Evolutionary conservation across 352 stramenopile species (phyloP).

Genomic region (Vaucheria bursata): DNA sequence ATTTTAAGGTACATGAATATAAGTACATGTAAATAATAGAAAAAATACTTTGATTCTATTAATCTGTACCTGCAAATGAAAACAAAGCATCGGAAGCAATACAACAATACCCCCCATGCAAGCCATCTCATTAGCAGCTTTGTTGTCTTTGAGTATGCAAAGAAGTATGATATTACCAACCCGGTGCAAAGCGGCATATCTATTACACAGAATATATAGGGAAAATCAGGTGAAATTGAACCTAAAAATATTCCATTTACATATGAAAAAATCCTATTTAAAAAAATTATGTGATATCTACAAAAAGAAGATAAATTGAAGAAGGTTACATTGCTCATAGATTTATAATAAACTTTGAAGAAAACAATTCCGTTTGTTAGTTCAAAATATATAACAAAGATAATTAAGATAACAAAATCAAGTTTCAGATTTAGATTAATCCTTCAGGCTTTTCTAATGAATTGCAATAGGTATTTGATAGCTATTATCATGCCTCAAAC

Average conservation of each 20-base stretch:
- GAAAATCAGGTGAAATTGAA: neutral
- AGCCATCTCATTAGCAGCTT: conserved; percentile 50
- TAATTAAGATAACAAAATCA: no score
- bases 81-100: conserved; percentile 47
- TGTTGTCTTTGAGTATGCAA: conserved; percentile 53
- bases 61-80: no score
- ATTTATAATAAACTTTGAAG: neutral
- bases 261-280: neutral
- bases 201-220: neutral
- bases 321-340: neutral
- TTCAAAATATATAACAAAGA: no score
- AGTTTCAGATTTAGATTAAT: no score
- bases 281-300: neutral
- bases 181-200: conserved; percentile 55
- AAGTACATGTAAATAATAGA: no score
- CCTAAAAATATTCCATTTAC: neutral
- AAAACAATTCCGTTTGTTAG: neutral
- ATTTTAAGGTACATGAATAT: conserved; percentile 8
- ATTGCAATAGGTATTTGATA: no score
- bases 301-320: neutral
- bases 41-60: no score
- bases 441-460: no score
- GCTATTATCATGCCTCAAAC: no score
- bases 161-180: conserved; percentile 54
- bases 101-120: conserved; percentile 33